phyloP scores from a whole-genome alignment of 306 rosid species.

The Vigna mungo region DNA sequence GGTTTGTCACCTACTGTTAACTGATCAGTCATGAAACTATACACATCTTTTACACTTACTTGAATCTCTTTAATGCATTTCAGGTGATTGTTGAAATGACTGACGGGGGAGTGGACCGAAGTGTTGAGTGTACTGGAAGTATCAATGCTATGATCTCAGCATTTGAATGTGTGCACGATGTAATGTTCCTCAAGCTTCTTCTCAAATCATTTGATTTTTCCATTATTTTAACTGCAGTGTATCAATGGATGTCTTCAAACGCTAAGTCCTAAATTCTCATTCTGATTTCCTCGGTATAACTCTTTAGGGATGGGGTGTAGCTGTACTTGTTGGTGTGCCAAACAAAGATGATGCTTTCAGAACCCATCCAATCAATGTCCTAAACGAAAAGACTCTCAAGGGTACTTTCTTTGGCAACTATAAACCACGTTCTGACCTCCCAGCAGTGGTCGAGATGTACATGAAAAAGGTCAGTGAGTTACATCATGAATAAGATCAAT shows the following conservation, averaged over 20 bases:
- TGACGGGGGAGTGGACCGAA: slow-evolving; percentile 41
- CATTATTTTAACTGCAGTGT: not conserved
- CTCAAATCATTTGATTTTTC: not conserved
- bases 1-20: slow-evolving; percentile 28
- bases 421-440: slow-evolving; percentile 43
- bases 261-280: not conserved
- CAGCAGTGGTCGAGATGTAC: slow-evolving; percentile 44
- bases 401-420: slow-evolving; percentile 45
- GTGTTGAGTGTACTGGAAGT: slow-evolving; percentile 41
- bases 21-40: not conserved
- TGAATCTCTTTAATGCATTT: not conserved
- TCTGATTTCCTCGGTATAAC: not conserved
- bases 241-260: slow-evolving; percentile 11
- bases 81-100: slow-evolving; percentile 33
- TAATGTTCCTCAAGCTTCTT: slow-evolving; percentile 20
- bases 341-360: slow-evolving; percentile 43
- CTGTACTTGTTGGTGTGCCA: slow-evolving; percentile 45
- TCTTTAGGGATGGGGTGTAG: slow-evolving; percentile 42
- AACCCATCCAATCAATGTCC: slow-evolving; percentile 33
- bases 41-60: not conserved
- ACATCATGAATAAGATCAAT: not conserved
- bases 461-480: slow-evolving; percentile 34
- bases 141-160: slow-evolving; percentile 43
- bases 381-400: slow-evolving; percentile 39
- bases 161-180: slow-evolving; percentile 43